Conservation (phyloP, 257 asterid genomes). For the Forsythia suspensa region DNA sequence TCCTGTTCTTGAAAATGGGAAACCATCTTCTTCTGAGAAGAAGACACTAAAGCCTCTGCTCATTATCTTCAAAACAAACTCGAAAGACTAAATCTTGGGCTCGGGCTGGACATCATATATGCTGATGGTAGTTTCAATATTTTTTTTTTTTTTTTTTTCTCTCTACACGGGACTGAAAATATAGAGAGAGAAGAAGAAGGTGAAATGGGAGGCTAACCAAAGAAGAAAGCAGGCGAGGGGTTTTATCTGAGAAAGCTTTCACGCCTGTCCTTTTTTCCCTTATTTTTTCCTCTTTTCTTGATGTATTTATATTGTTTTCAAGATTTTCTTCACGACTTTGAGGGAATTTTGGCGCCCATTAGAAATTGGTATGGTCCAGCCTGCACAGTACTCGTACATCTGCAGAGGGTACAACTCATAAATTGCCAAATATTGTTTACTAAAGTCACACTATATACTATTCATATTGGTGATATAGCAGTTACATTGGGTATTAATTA, state of each 20-base stretch:
- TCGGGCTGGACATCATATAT: constrained; percentile 55
- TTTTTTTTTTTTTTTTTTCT: constrained; percentile 14
- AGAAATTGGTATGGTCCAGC: constrained; percentile 14
- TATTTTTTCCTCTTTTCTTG: background rate
- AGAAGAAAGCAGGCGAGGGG: constrained; percentile 41
- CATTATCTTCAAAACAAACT: constrained; percentile 57
- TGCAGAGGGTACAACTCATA: constrained; percentile 6
- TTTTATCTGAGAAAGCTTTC: constrained; percentile 74
- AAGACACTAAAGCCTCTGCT: constrained; percentile 59
- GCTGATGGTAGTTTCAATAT: constrained; percentile 6
- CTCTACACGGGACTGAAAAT: background rate
- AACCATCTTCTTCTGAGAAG: constrained; percentile 74
- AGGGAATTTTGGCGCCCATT: constrained; percentile 36
- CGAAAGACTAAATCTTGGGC: constrained; percentile 50
- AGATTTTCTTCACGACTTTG: constrained; percentile 24
- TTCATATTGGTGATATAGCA: no score
- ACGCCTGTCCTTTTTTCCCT: constrained; percentile 65
- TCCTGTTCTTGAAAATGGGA: constrained; percentile 42
- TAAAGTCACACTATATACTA: background rate
- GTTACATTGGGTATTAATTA: no score
- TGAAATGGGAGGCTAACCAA: constrained; percentile 28
- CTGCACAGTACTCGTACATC: constrained; percentile 12
- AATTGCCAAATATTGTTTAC: background rate
- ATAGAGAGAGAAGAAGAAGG: constrained; percentile 9
- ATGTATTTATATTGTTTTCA: background rate